Evolutionary conservation across 345 rosid genomes (phyloP).

Genomic region (Eucalyptus camaldulensis): DNA sequence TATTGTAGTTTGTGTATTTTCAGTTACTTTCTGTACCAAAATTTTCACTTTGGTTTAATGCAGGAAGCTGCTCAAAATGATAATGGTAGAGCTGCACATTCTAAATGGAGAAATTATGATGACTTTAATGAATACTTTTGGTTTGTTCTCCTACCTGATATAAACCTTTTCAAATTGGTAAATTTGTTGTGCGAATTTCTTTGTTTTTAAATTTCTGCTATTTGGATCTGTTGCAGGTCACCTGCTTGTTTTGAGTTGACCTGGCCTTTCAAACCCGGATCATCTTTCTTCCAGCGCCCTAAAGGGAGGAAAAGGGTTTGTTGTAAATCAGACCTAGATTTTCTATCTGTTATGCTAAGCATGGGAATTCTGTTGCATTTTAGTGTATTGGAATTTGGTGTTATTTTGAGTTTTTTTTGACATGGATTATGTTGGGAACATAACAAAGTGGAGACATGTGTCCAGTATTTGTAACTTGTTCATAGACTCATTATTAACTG

Average conservation of each 20-base stretch:
- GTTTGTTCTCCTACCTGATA: conserved; percentile 24
- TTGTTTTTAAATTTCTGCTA: background rate
- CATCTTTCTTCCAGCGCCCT: conserved; percentile 43
- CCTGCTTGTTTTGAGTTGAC: conserved; percentile 80
- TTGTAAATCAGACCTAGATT: background rate
- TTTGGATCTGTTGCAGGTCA: conserved; percentile 46
- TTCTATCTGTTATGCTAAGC: background rate
- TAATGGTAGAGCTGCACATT: conserved; percentile 93
- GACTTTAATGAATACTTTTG: conserved; percentile 98
- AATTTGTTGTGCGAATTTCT: background rate
- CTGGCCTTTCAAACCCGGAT: conserved; percentile 67
- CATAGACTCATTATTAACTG: background rate
- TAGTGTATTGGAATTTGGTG: background rate
- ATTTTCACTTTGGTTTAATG: conserved; percentile 1
- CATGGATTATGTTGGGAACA: background rate
- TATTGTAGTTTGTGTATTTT: background rate
- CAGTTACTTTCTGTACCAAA: background rate
- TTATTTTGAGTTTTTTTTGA: background rate
- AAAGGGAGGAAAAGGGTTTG: conserved; percentile 62
- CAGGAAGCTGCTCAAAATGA: conserved; percentile 74
- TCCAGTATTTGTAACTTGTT: background rate
- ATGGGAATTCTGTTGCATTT: background rate
- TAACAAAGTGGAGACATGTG: background rate
- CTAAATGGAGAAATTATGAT: conserved; percentile 97
- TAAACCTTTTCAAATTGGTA: background rate